Conservation (phyloP, 306 rosid genomes). For the Clitoria ternatea region DNA sequence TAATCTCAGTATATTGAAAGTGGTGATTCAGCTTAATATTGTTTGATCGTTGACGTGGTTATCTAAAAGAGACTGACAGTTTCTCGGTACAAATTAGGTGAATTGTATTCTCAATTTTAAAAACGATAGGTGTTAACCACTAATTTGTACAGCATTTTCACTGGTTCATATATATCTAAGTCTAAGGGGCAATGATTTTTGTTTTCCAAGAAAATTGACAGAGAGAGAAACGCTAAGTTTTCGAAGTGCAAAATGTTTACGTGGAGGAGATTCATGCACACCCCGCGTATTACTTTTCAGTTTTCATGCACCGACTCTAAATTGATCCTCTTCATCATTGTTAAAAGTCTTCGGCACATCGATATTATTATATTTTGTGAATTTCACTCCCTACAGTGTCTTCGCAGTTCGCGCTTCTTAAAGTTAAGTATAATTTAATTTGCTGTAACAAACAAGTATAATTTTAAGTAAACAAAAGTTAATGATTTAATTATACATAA, state of each 20-base stretch:
- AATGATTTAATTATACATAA: too few species aligned
- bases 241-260: slow-evolving; percentile 28
- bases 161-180: background rate
- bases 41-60: background rate
- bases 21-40: background rate
- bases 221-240: background rate
- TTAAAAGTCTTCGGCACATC: too few species aligned
- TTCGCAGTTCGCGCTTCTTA: too few species aligned
- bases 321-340: too few species aligned
- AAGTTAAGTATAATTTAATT: too few species aligned
- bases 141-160: background rate
- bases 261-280: slow-evolving; percentile 57
- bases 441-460: too few species aligned
- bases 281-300: slow-evolving; percentile 25
- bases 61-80: background rate
- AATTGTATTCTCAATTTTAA: background rate
- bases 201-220: background rate
- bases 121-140: background rate
- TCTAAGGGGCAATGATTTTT: background rate
- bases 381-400: too few species aligned
- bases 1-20: slow-evolving; percentile 20
- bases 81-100: background rate
- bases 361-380: too few species aligned
- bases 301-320: background rate
- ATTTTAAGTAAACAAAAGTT: too few species aligned